phyloP scores from a whole-genome alignment of 805 yeast species.

The Saccharomycopsis olivae region DNA sequence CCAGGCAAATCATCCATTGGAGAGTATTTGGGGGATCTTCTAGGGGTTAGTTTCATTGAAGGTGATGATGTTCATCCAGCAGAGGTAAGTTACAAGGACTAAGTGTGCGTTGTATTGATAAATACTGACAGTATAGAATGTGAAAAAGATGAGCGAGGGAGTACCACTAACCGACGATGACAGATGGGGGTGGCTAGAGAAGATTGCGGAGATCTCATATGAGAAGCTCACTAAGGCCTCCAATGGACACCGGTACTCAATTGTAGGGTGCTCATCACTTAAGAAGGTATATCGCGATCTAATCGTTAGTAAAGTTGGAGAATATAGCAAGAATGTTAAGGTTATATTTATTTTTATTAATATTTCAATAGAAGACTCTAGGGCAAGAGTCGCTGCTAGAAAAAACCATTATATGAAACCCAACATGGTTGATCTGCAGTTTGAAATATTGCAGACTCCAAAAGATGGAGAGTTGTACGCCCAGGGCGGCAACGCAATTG shows the following conservation, averaged over 20 bases:
- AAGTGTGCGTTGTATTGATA: neutral
- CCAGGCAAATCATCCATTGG: conserved; percentile 63
- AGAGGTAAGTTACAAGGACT: conserved; percentile 21
- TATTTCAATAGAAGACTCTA: conserved; percentile 51
- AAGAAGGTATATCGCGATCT: conserved; percentile 62
- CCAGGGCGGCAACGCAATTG: neutral
- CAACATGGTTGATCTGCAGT: conserved; percentile 74
- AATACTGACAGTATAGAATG: conserved; percentile 38
- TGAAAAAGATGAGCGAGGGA: conserved; percentile 75
- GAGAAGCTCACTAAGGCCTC: conserved; percentile 14
- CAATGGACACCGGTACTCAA: conserved; percentile 23
- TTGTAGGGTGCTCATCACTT: conserved; percentile 81
- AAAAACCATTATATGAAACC: conserved; percentile 80
- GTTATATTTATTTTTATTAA: conserved; percentile 59
- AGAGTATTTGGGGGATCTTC: conserved; percentile 32
- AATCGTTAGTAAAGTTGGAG: conserved; percentile 31
- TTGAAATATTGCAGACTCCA: conserved; percentile 67
- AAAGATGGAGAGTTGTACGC: conserved; percentile 23
- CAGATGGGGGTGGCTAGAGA: conserved; percentile 79
- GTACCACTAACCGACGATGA: conserved; percentile 82
- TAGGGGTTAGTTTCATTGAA: conserved; percentile 55
- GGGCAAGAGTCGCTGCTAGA: conserved; percentile 51
- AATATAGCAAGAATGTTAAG: conserved; percentile 22
- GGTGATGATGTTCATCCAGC: conserved; percentile 77
- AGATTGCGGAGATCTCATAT: conserved; percentile 35